These are phyloP conservation scores for Lentinula boryana DNA, from an alignment of 768 basidiomycete species.

Conservation along the genomic window DNA sequence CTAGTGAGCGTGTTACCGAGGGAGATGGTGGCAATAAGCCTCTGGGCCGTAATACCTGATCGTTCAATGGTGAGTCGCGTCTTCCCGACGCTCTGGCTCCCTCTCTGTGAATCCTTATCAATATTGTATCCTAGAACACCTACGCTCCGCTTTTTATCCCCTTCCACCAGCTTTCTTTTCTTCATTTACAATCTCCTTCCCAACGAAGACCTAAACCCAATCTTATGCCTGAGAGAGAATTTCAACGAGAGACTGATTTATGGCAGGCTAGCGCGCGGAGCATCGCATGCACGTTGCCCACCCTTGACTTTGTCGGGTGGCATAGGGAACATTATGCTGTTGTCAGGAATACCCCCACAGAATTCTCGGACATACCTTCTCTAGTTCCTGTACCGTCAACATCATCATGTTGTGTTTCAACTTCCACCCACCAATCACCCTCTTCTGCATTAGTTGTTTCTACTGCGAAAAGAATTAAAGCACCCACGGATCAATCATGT, in stretches of 20 bases:
- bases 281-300: conserved; percentile 43
- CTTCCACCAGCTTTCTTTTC: conserved; percentile 49
- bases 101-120: not conserved
- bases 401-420: not conserved
- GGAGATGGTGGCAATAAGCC: conserved; percentile 47
- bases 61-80: conserved; percentile 6
- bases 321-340: conserved; percentile 68
- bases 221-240: conserved; percentile 54
- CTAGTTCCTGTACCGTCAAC: not conserved
- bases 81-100: not conserved
- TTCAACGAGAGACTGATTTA: conserved; percentile 46
- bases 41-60: conserved; percentile 46
- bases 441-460: not conserved
- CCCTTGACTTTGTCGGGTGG: conserved; percentile 67
- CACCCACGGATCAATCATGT: not conserved
- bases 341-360: conserved; percentile 28
- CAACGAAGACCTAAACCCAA: conserved; percentile 50
- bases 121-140: conserved; percentile 32
- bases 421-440: not conserved
- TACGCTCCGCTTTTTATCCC: conserved; percentile 41
- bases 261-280: conserved; percentile 47
- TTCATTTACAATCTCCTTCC: conserved; percentile 48
- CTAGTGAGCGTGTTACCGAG: conserved; percentile 37
- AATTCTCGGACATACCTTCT: not conserved
- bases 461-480: not conserved